A percentile compares a stretch with the other conserved stretches of the same genome.
These are phyloP conservation scores for Laetiporus sulphureus DNA, from an alignment of 1,284 basidiomycete genomes.

Conservation along the genomic window DNA sequence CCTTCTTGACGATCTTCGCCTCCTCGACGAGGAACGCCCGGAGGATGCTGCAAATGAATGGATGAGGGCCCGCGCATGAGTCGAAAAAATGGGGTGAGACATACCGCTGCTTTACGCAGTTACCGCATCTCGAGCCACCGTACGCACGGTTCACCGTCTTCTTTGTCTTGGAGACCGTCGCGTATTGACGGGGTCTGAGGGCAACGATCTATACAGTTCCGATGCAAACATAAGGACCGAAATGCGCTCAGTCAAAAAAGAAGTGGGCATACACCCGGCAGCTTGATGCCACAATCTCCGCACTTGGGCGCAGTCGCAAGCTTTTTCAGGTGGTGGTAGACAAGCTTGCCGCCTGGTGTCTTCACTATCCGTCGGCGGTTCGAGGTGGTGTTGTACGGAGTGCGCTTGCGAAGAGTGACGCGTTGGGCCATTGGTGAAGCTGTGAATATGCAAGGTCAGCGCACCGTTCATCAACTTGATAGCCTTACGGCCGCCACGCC, in stretches of 20 bases:
- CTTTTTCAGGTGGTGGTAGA: conserved; percentile 90
- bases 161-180: conserved; percentile 90
- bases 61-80: neutral
- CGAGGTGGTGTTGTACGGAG: conserved; percentile 98
- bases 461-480: too few relatives aligned
- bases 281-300: conserved; percentile 90
- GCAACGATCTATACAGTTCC: conserved; percentile 69
- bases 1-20: conserved; percentile 99
- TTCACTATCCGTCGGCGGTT: conserved; percentile 94
- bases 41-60: conserved; percentile 68
- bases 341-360: conserved; percentile 91
- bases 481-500: neutral
- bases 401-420: conserved; percentile 98
- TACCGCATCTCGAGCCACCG: conserved; percentile 91
- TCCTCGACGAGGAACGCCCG: conserved; percentile 99
- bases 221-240: too few relatives aligned
- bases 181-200: conserved; percentile 89
- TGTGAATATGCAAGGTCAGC: too few relatives aligned
- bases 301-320: conserved; percentile 88
- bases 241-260: too few relatives aligned
- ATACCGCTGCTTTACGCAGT: conserved; percentile 87
- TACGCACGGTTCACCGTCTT: conserved; percentile 94
- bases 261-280: conserved; percentile 81
- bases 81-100: conserved; percentile 21
- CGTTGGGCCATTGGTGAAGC: conserved; percentile 99